A percentile compares a stretch with the other conserved stretches of the same genome.
These are phyloP conservation scores for Apiospora marii DNA, from an alignment of 2,329 filamentous ascomycete species.

Conservation along the genomic window DNA sequence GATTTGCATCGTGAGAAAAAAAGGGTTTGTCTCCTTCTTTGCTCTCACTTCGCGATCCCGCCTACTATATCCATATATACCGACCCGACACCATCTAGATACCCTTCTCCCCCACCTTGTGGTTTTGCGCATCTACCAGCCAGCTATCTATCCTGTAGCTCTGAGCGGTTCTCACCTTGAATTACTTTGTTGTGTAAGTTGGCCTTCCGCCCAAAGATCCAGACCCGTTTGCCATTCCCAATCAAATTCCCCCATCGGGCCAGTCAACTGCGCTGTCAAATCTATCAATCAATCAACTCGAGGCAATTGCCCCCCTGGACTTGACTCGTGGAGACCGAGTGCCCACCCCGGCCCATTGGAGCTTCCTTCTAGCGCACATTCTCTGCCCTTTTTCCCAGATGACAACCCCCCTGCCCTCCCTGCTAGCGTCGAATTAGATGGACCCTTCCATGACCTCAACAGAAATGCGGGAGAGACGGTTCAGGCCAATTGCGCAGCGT, in stretches of 20 bases:
- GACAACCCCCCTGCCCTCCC: slow-evolving; percentile 10
- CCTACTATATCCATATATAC: too few species aligned
- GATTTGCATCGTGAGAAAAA: slow-evolving; percentile 17
- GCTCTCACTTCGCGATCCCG: background rate
- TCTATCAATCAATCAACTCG: background rate
- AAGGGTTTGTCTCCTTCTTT: background rate
- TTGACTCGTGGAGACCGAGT: slow-evolving; percentile 8
- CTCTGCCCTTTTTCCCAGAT: slow-evolving; percentile 8
- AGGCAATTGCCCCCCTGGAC: background rate
- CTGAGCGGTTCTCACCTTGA: slow-evolving; percentile 1
- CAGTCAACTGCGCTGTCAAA: background rate
- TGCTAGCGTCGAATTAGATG: slow-evolving; percentile 9
- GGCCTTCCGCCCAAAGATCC: background rate
- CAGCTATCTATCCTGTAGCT: background rate
- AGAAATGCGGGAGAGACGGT: slow-evolving; percentile 11
- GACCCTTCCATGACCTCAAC: slow-evolving; percentile 15
- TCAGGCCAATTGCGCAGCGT: slow-evolving; percentile 10
- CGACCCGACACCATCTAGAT: background rate
- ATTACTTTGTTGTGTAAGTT: slow-evolving; percentile 21
- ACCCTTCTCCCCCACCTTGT: background rate
- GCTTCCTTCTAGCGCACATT: background rate
- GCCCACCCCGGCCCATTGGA: slow-evolving; percentile 9
- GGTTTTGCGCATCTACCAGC: background rate
- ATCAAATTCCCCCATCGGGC: background rate
- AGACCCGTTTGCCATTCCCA: background rate